Evolutionary conservation across 495 filamentous ascomycete genomes (phyloP).

Genomic region (Xylaria curta): DNA sequence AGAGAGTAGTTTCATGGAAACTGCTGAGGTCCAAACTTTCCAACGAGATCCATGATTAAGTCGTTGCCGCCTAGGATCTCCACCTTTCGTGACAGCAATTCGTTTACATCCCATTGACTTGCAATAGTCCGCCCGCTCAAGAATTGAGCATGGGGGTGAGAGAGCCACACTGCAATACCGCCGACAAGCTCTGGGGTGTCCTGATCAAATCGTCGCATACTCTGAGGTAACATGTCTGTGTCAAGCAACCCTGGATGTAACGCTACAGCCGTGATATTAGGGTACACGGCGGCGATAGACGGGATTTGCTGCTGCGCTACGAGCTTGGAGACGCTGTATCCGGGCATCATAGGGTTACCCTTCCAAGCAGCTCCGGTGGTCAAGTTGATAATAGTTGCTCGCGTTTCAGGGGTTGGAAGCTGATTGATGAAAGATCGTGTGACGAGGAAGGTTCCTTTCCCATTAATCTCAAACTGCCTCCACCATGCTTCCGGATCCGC

Average conservation of each 20-base stretch:
- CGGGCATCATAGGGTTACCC: conserved; percentile 40
- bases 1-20: conserved; percentile 11
- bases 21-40: conserved; percentile 36
- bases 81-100: conserved; percentile 47
- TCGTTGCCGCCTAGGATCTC: conserved; percentile 47
- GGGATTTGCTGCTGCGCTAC: conserved; percentile 42
- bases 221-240: conserved; percentile 41
- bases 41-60: conserved; percentile 37
- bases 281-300: conserved; percentile 42
- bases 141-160: conserved; percentile 44
- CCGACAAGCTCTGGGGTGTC: conserved; percentile 48
- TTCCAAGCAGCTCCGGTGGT: conserved; percentile 40
- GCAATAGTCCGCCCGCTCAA: conserved; percentile 50
- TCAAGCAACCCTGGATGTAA: conserved; percentile 50
- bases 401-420: conserved; percentile 33
- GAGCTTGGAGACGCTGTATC: conserved; percentile 50
- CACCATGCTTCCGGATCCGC: conserved; percentile 45
- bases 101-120: conserved; percentile 55
- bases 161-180: conserved; percentile 49
- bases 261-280: conserved; percentile 45
- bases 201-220: conserved; percentile 32
- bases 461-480: conserved; percentile 50
- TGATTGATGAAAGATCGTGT: conserved; percentile 45
- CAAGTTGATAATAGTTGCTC: conserved; percentile 51
- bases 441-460: conserved; percentile 51